Percentiles rank a stretch among this genome's conserved stretches.
Evolutionary conservation across 768 basidiomycete species (phyloP).

Genomic region (Amyloporia xantha): DNA sequence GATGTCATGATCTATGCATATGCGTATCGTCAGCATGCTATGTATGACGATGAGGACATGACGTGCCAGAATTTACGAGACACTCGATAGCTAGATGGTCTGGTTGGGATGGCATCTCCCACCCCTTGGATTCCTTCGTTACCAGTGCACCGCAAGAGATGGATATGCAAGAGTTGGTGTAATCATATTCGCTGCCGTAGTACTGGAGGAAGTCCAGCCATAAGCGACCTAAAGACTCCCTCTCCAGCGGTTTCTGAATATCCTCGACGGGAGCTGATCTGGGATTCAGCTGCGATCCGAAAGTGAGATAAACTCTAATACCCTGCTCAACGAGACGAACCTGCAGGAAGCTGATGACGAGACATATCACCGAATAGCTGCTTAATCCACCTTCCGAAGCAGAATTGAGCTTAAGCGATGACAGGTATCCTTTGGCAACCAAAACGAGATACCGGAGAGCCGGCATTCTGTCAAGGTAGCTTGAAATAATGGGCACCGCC

Average conservation of each 20-base stretch:
- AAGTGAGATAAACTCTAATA: too few relatives aligned
- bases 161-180: slow-evolving; percentile 35
- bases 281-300: slow-evolving; percentile 47
- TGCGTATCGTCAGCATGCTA: background rate
- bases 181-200: slow-evolving; percentile 46
- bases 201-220: slow-evolving; percentile 61
- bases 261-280: slow-evolving; percentile 42
- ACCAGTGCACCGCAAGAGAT: slow-evolving; percentile 28
- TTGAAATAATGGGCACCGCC: slow-evolving; percentile 45
- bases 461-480: slow-evolving; percentile 47
- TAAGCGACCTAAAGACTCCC: slow-evolving; percentile 48
- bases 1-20: slow-evolving; percentile 32
- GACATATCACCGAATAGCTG: slow-evolving; percentile 57
- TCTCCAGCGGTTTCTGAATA: slow-evolving; percentile 39
- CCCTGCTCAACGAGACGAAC: slow-evolving; percentile 28
- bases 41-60: background rate
- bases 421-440: slow-evolving; percentile 56
- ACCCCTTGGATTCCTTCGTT: slow-evolving; percentile 29
- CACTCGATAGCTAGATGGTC: slow-evolving; percentile 35
- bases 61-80: slow-evolving; percentile 34
- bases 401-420: slow-evolving; percentile 52
- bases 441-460: slow-evolving; percentile 55
- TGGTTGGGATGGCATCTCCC: slow-evolving; percentile 22
- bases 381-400: slow-evolving; percentile 57
- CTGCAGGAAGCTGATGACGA: slow-evolving; percentile 66